phyloP scores from a whole-genome alignment of 371 early-diverging fungal species.

The Neoconidiobolus thromboides region DNA sequence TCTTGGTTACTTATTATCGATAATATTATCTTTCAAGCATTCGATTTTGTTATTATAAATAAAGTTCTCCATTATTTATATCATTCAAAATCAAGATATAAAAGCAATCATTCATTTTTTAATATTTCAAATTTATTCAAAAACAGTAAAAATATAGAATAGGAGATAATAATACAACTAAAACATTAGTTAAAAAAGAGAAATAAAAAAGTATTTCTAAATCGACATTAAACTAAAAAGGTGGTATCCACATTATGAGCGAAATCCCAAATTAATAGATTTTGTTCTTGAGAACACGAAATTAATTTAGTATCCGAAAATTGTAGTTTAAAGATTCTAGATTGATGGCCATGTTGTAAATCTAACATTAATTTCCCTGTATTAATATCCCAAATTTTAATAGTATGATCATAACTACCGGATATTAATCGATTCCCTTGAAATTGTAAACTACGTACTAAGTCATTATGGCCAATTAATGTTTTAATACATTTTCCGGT shows the following conservation, averaged over 20 bases:
- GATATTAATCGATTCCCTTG: slow-evolving; percentile 42
- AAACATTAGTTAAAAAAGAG: too few species aligned
- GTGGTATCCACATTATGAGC: slow-evolving; percentile 38
- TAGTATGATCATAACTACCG: slow-evolving; percentile 67
- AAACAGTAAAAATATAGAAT: too few species aligned
- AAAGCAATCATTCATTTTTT: too few species aligned
- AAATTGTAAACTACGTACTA: slow-evolving; percentile 55
- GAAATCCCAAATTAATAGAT: slow-evolving; percentile 68
- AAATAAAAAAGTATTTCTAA: neutral
- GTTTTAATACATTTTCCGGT: slow-evolving; percentile 44
- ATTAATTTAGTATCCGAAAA: slow-evolving; percentile 64
- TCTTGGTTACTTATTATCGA: too few species aligned
- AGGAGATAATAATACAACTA: too few species aligned
- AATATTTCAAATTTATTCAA: too few species aligned
- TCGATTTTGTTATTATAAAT: too few species aligned
- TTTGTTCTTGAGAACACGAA: slow-evolving; percentile 58
- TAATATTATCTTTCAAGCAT: too few species aligned
- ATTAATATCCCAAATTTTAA: slow-evolving; percentile 61
- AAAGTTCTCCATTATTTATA: too few species aligned
- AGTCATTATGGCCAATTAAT: slow-evolving; percentile 48
- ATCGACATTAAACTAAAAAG: slow-evolving; percentile 15
- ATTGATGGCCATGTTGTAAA: slow-evolving; percentile 33
- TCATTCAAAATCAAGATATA: too few species aligned
- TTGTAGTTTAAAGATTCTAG: slow-evolving; percentile 72
- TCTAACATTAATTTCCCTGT: slow-evolving; percentile 27